These are phyloP conservation scores for Stipa capillata DNA, from an alignment of 176 grass and related monocot genomes.

Conservation along the genomic window DNA sequence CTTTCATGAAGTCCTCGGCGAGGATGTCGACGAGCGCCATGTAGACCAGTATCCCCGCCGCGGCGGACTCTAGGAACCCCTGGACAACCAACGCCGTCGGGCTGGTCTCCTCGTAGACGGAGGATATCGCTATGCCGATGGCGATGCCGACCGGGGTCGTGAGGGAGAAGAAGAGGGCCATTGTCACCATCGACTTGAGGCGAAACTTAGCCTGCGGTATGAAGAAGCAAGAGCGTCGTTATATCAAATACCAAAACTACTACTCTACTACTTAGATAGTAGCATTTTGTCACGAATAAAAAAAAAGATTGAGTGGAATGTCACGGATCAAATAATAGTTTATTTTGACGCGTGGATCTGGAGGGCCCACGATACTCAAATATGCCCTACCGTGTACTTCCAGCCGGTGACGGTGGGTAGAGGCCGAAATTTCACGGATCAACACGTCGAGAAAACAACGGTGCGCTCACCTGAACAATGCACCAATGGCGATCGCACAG, in stretches of 20 bases:
- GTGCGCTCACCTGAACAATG: constrained; percentile 39
- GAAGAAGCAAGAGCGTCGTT: neutral
- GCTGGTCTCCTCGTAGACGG: constrained; percentile 61
- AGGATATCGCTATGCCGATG: constrained; percentile 57
- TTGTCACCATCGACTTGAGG: constrained; percentile 18
- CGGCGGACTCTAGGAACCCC: constrained; percentile 43
- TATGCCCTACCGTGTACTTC: too few species aligned
- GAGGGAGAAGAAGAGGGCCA: constrained; percentile 59
- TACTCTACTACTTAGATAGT: too few species aligned
- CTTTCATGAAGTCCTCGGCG: constrained; percentile 49
- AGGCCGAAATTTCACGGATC: too few species aligned
- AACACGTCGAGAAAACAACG: neutral
- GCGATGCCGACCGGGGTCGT: constrained; percentile 54
- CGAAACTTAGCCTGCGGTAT: constrained; percentile 39
- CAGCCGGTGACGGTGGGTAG: too few species aligned
- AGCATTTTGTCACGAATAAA: too few species aligned
- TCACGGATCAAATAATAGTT: too few species aligned
- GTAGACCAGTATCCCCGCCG: constrained; percentile 69
- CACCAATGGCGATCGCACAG: too few species aligned
- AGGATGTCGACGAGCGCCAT: constrained; percentile 70
- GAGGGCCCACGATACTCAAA: too few species aligned
- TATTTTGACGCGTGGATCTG: neutral
- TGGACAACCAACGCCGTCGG: constrained; percentile 47
- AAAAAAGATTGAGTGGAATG: too few species aligned
- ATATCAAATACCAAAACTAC: neutral